These are phyloP conservation scores for Nasturtium officinale DNA, from an alignment of 345 rosid genomes.

Conservation along the genomic window DNA sequence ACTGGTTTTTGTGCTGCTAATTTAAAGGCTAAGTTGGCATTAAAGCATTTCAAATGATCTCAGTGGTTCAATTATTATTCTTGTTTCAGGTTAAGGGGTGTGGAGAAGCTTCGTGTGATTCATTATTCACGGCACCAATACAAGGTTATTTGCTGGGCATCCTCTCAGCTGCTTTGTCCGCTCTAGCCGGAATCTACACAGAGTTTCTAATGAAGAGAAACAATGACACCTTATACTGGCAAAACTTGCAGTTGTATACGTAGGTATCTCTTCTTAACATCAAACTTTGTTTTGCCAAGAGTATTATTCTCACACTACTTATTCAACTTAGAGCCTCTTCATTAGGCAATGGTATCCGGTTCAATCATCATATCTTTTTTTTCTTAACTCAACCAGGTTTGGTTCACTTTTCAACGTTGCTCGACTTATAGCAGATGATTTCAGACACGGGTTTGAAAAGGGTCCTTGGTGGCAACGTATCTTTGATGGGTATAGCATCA, in stretches of 20 bases:
- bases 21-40: conserved; percentile 8
- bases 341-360: not conserved
- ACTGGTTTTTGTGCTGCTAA: not conserved
- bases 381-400: conserved; percentile 52
- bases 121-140: conserved; percentile 85
- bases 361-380: not conserved
- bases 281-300: conserved; percentile 23
- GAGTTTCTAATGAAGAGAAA: conserved; percentile 97
- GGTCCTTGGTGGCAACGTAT: conserved; percentile 96
- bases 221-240: conserved; percentile 93
- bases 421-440: conserved; percentile 81
- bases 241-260: conserved; percentile 90
- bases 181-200: conserved; percentile 91
- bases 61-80: not conserved
- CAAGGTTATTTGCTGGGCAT: conserved; percentile 85
- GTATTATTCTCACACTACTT: conserved; percentile 1
- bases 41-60: not conserved
- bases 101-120: conserved; percentile 82
- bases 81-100: conserved; percentile 78
- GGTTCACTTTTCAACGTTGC: conserved; percentile 87
- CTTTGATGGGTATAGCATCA: conserved; percentile 71
- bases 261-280: conserved; percentile 61
- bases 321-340: not conserved
- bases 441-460: conserved; percentile 80
- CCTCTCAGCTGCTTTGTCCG: conserved; percentile 90